These are phyloP conservation scores for Candida succiphila DNA, from an alignment of 805 yeast species.

Conservation along the genomic window DNA sequence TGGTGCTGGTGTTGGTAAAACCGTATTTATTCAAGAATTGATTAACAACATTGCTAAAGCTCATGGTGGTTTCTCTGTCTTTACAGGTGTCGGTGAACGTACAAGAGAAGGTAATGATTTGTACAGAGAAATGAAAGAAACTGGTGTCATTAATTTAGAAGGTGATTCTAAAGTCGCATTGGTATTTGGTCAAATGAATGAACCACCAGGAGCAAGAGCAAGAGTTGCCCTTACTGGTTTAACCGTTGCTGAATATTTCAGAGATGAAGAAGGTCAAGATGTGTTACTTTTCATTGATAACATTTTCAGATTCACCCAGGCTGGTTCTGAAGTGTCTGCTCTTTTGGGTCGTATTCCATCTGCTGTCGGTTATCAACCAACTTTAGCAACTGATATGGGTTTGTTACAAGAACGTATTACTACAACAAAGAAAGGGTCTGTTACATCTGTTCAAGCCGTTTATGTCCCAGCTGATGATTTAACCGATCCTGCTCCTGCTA, in stretches of 20 bases:
- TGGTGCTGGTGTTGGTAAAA: slow-evolving; percentile 99
- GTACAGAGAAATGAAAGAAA: slow-evolving; percentile 99
- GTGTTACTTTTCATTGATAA: slow-evolving; percentile 98
- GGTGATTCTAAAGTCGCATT: slow-evolving; percentile 99
- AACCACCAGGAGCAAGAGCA: slow-evolving; percentile 99
- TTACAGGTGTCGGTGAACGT: slow-evolving; percentile 99
- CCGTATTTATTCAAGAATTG: slow-evolving; percentile 98
- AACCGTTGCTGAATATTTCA: slow-evolving; percentile 99
- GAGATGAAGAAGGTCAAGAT: slow-evolving; percentile 99
- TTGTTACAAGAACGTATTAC: slow-evolving; percentile 99
- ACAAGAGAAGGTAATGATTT: slow-evolving; percentile 99
- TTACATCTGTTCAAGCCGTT: slow-evolving; percentile 99
- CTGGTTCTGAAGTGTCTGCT: slow-evolving; percentile 99
- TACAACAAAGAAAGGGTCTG: slow-evolving; percentile 99
- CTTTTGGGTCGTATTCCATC: slow-evolving; percentile 99
- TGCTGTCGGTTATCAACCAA: slow-evolving; percentile 99
- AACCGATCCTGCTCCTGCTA: slow-evolving; percentile 99
- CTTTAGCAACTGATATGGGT: slow-evolving; percentile 99
- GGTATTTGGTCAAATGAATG: slow-evolving; percentile 99
- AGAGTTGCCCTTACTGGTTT: slow-evolving; percentile 99
- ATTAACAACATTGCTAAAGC: slow-evolving; percentile 99
- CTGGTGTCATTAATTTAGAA: slow-evolving; percentile 99
- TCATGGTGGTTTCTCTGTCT: slow-evolving; percentile 99
- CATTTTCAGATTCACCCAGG: slow-evolving; percentile 99
- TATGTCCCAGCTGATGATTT: slow-evolving; percentile 99